Evolutionary conservation across 768 basidiomycete genomes (phyloP).

Genomic region (Mycena albidolilacea): DNA sequence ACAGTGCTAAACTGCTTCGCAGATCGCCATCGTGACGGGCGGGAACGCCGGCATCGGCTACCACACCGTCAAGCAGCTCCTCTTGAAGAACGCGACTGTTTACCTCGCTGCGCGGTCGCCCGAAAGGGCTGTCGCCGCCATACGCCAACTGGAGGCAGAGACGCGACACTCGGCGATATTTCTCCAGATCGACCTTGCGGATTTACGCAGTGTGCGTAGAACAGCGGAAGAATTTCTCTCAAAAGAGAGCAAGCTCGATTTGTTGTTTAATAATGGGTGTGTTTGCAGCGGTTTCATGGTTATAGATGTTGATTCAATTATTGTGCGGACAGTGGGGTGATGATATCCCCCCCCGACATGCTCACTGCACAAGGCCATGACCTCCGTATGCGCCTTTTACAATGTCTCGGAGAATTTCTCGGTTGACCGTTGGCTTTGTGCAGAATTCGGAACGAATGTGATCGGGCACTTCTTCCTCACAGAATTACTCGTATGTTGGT

Average conservation of each 20-base stretch:
- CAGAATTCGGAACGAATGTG: neutral
- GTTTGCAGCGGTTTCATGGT: neutral
- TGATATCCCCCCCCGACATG: neutral
- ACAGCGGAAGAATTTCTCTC: neutral
- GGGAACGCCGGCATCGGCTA: neutral
- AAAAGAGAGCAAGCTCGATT: neutral
- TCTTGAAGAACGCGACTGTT: neutral
- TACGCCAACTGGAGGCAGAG: neutral
- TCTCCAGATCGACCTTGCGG: neutral
- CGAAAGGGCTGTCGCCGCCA: neutral
- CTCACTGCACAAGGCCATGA: neutral
- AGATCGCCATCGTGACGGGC: neutral
- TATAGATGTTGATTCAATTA: neutral
- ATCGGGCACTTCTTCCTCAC: constrained; percentile 5
- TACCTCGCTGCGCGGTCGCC: neutral
- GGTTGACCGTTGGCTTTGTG: neutral
- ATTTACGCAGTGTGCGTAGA: neutral
- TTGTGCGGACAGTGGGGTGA: neutral
- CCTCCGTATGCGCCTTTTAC: neutral
- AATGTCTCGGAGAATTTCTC: neutral
- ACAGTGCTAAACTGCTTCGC: no score
- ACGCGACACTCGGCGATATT: neutral
- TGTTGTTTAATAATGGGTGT: neutral
- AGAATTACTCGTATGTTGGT: neutral
- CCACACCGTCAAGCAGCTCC: neutral